Percentiles rank a stretch among this genome's conserved stretches.
phyloP scores from a whole-genome alignment of 2,329 filamentous ascomycete genomes.

The Alternaria brassicicola region DNA sequence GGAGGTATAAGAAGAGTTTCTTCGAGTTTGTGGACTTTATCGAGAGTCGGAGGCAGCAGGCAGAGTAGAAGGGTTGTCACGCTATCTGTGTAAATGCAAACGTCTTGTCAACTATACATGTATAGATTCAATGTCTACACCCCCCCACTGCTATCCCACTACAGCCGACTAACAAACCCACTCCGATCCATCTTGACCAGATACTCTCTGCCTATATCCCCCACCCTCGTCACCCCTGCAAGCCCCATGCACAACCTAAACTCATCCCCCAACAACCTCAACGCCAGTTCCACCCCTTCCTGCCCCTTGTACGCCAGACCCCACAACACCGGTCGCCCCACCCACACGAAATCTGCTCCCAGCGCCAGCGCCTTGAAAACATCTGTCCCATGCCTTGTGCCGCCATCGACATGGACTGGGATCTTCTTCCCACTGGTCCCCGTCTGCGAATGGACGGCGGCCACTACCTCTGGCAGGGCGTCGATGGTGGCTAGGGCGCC shows the following conservation, averaged over 20 bases:
- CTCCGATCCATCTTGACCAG: constrained; percentile 31
- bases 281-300: constrained; percentile 28
- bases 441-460: constrained; percentile 52
- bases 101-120: not conserved
- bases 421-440: constrained; percentile 17
- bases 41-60: constrained; percentile 29
- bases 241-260: constrained; percentile 34
- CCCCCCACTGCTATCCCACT: constrained; percentile 31
- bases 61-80: not conserved
- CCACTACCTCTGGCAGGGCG: constrained; percentile 61
- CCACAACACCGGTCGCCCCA: constrained; percentile 63
- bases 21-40: constrained; percentile 64
- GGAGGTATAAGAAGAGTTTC: constrained; percentile 64
- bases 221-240: constrained; percentile 28
- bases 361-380: constrained; percentile 93
- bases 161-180: constrained; percentile 42
- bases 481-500: constrained; percentile 49
- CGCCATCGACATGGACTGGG: constrained; percentile 89
- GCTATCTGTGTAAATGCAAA: not conserved
- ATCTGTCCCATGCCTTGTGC: constrained; percentile 85
- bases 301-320: constrained; percentile 60
- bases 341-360: constrained; percentile 84
- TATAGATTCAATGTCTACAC: not conserved
- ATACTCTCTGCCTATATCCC: constrained; percentile 32
- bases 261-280: constrained; percentile 27